Base-by-base conservation (phyloP, 2,329 filamentous ascomycete genomes). In the Aureobasidium lini region DNA sequence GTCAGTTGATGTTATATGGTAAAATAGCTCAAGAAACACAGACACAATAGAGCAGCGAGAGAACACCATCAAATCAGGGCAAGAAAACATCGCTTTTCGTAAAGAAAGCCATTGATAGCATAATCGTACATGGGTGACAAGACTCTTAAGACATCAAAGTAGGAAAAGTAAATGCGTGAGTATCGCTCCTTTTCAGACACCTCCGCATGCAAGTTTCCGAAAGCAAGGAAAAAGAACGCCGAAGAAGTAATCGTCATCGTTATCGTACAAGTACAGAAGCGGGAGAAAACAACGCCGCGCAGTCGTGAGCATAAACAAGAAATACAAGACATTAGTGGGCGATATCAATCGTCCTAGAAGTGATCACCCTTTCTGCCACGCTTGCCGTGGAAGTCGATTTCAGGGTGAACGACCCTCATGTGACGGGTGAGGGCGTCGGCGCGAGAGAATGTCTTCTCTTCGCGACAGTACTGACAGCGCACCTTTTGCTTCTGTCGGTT, bases 371-470 rank as follows among this genome's bases (percentile, higher is more conserved):
- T 60, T 32, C 40, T 43, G 43, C 75, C 72, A 63, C 78, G 73
- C 74, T 86, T 87, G 66, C 89, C 87, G n/a, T 87, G 86, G 66
- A 89, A 86, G 63, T 92, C 88, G 59, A 93, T 82, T 62, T 96
- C 90, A 0, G 93, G 92, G 72, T 96, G 93, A 64, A 95, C 93
- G 50, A 96, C 92, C 37, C 91, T 85, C 81, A 96, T 95, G 71
- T 99, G 94, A 62, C 94, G 81, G 13, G 93, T 97, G 49, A 97
- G 80, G 1, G 94, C 94, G 76, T 99, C 94, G 64, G 93, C 94
- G 60, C 94, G 85, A 66, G 91, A 96, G 70, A 99, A 99, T 0
- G 90, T 95, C 81, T 97, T 97, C 70, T 97, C 93, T 68, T 97
- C 92, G 1, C 89, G 91, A 75, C 94, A 99, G 49, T 96, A 77